These are phyloP conservation scores for Chaetomiaceae sp. DNA, from an alignment of 2,329 filamentous ascomycete genomes.

Conservation along the genomic window DNA sequence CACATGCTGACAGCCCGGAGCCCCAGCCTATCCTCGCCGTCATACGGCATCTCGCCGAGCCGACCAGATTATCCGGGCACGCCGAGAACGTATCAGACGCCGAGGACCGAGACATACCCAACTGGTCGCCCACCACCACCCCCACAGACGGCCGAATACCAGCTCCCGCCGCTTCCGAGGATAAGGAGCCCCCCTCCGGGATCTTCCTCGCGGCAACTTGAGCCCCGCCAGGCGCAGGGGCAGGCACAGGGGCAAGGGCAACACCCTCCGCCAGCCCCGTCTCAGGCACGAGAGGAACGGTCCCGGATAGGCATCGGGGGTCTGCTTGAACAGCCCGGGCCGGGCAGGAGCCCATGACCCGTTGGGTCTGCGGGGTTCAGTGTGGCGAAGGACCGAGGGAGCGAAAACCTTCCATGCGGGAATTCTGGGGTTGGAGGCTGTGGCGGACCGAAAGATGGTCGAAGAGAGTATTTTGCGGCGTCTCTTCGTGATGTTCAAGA, in stretches of 20 bases:
- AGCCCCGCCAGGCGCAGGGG: constrained; percentile 14
- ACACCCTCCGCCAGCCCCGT: background rate
- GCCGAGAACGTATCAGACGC: constrained; percentile 48
- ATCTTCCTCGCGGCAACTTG: constrained; percentile 17
- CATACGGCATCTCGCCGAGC: constrained; percentile 43
- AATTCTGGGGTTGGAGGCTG: too few relatives aligned
- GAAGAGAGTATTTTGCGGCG: too few relatives aligned
- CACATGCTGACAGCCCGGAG: constrained; percentile 38
- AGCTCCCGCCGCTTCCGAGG: constrained; percentile 48
- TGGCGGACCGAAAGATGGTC: too few relatives aligned
- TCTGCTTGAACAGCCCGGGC: constrained; percentile 55
- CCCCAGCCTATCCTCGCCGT: constrained; percentile 37
- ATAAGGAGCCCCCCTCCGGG: constrained; percentile 36
- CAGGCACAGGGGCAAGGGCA: background rate
- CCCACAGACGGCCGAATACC: constrained; percentile 35
- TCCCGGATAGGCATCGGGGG: constrained; percentile 58
- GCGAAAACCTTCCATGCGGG: too few relatives aligned
- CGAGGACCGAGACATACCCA: constrained; percentile 47
- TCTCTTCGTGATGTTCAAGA: background rate
- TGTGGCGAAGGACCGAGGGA: background rate
- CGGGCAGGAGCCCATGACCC: constrained; percentile 18
- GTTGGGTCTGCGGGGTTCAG: background rate
- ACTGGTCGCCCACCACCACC: constrained; percentile 30
- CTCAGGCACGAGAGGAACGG: constrained; percentile 43
- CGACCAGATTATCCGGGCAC: constrained; percentile 42